These are phyloP conservation scores for Alternaria consortialis DNA, from an alignment of 2,329 filamentous ascomycete species.

Conservation along the genomic window DNA sequence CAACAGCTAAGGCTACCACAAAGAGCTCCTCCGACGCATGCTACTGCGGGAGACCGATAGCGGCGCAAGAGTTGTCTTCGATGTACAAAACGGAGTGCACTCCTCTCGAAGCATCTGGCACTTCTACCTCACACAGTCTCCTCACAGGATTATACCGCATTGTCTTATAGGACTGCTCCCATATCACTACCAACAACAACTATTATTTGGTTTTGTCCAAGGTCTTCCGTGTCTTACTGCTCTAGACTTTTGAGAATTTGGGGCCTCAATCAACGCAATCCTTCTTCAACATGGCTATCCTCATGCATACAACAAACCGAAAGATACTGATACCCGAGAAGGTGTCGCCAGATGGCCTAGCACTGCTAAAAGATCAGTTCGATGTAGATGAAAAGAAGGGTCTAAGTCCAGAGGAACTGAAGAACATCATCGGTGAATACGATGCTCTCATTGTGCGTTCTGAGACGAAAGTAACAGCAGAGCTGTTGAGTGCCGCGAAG, in stretches of 20 bases:
- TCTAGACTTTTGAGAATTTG: no score
- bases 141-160: not conserved
- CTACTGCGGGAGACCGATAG: constrained; percentile 35
- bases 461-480: constrained; percentile 79
- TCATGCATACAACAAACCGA: constrained; percentile 44
- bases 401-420: constrained; percentile 69
- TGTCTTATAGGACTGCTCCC: not conserved
- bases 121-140: not conserved
- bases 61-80: constrained; percentile 25
- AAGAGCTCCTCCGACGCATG: constrained; percentile 37
- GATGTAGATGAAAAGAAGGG: constrained; percentile 74
- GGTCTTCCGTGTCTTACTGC: not conserved
- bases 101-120: not conserved
- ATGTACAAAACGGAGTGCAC: constrained; percentile 18
- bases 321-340: constrained; percentile 81
- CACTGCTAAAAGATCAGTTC: constrained; percentile 70
- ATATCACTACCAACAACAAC: not conserved
- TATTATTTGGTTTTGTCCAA: not conserved
- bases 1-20: constrained; percentile 34
- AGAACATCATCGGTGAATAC: constrained; percentile 73
- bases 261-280: not conserved
- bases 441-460: constrained; percentile 82
- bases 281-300: constrained; percentile 41
- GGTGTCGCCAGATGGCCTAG: constrained; percentile 79
- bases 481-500: constrained; percentile 70